A percentile compares a stretch with the other conserved stretches of the same genome.
These are phyloP conservation scores for Fomitopsis pinicola DNA, from an alignment of 1,284 basidiomycete genomes.

Conservation along the genomic window DNA sequence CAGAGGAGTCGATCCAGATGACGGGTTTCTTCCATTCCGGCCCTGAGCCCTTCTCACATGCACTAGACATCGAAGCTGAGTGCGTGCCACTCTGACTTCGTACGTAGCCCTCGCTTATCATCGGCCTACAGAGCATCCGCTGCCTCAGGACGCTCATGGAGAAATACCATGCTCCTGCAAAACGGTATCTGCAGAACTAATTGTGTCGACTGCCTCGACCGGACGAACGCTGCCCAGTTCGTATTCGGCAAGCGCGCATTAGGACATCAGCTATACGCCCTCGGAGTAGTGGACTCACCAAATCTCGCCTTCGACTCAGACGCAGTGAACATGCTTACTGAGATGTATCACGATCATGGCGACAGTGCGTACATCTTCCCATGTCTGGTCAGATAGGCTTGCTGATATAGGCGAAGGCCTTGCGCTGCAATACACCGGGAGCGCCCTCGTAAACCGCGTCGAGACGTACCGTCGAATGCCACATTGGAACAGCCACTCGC, in stretches of 20 bases:
- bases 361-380: slow-evolving; percentile 59
- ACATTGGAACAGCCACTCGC: slow-evolving; percentile 97
- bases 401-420: slow-evolving; percentile 52
- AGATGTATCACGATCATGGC: slow-evolving; percentile 98
- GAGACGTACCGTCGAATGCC: slow-evolving; percentile 96
- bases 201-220: slow-evolving; percentile 95
- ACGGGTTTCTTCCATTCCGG: slow-evolving; percentile 95
- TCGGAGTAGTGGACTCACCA: slow-evolving; percentile 84
- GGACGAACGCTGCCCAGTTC: slow-evolving; percentile 97
- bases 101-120: slow-evolving; percentile 3
- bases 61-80: slow-evolving; percentile 45
- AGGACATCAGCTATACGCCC: slow-evolving; percentile 93
- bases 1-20: slow-evolving; percentile 88
- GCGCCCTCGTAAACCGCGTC: slow-evolving; percentile 94
- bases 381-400: not conserved
- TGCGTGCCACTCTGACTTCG: slow-evolving; percentile 21
- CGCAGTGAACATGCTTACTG: slow-evolving; percentile 95
- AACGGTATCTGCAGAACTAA: slow-evolving; percentile 90
- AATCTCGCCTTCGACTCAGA: slow-evolving; percentile 92
- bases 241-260: slow-evolving; percentile 95
- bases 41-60: slow-evolving; percentile 71
- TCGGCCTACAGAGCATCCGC: slow-evolving; percentile 8
- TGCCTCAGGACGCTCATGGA: slow-evolving; percentile 39
- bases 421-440: slow-evolving; percentile 95
- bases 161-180: slow-evolving; percentile 77